A percentile compares a stretch with the other conserved stretches of the same genome.
These are phyloP conservation scores for Macrocystidia cucumis DNA, from an alignment of 1,284 basidiomycete genomes.

Conservation along the genomic window DNA sequence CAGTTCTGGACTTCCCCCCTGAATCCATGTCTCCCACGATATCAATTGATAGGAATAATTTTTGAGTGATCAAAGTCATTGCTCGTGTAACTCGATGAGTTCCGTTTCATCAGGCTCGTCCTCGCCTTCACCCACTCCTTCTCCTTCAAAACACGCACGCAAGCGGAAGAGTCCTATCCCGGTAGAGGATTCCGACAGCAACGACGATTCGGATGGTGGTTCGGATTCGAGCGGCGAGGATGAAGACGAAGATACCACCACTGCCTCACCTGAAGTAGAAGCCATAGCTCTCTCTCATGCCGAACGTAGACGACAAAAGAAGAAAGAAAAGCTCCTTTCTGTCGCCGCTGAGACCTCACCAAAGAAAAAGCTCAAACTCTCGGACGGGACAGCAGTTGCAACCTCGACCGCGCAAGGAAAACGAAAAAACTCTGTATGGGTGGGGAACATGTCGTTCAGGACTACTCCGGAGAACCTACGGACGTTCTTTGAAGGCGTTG, in stretches of 20 bases:
- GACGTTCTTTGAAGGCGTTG: constrained; percentile 65
- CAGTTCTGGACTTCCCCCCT: too few species aligned
- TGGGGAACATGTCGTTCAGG: constrained; percentile 92
- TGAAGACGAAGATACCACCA: too few species aligned
- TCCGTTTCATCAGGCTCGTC: constrained; percentile 21
- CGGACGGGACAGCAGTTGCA: constrained; percentile 25
- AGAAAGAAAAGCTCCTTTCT: constrained; percentile 29
- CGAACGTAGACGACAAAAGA: constrained; percentile 58
- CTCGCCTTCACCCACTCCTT: constrained; percentile 15
- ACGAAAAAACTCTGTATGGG: constrained; percentile 85
- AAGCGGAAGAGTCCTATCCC: background rate
- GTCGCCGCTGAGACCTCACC: constrained; percentile 13
- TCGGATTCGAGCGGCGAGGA: too few species aligned
- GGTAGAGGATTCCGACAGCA: constrained; percentile 11
- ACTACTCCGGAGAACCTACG: constrained; percentile 71
- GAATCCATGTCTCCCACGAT: too few species aligned
- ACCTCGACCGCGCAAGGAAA: constrained; percentile 23
- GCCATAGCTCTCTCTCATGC: constrained; percentile 63
- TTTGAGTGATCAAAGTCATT: background rate
- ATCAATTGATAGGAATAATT: constrained; percentile 2
- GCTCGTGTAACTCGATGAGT: constrained; percentile 13
- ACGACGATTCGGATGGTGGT: constrained; percentile 9
- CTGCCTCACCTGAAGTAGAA: constrained; percentile 17
- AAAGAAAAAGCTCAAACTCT: constrained; percentile 39
- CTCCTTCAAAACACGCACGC: constrained; percentile 8